These are phyloP conservation scores for Parachaetomium inaequale DNA, from an alignment of 495 filamentous ascomycete species.

Conservation along the genomic window DNA sequence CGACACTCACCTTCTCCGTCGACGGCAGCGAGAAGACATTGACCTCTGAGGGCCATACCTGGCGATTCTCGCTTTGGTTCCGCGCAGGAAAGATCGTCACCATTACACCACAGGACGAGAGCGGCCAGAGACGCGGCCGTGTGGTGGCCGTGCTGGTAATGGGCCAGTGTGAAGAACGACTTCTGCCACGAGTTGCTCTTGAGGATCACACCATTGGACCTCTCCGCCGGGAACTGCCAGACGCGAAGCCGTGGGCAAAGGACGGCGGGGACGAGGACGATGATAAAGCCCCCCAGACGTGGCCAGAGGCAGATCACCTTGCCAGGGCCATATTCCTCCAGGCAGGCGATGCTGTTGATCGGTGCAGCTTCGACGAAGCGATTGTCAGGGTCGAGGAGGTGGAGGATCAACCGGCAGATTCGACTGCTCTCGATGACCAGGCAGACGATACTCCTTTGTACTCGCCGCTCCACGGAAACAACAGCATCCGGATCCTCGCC, in stretches of 20 bases:
- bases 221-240: neutral
- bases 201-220: neutral
- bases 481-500: neutral
- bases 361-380: neutral
- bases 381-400: neutral
- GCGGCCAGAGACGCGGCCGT: neutral
- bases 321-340: conserved; percentile 1
- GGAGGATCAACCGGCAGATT: neutral
- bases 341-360: neutral
- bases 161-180: neutral
- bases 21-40: neutral
- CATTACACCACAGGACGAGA: neutral
- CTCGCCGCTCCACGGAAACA: neutral
- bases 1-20: neutral
- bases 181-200: neutral
- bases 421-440: neutral
- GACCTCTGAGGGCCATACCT: neutral
- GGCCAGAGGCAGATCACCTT: neutral
- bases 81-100: neutral
- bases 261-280: neutral
- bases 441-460: neutral
- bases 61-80: neutral
- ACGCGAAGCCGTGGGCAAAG: neutral
- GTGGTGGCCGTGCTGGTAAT: neutral
- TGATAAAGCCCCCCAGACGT: neutral